Evolutionary conservation across 2,329 filamentous ascomycete genomes (phyloP).

Genomic region (Didymella keratinophila): DNA sequence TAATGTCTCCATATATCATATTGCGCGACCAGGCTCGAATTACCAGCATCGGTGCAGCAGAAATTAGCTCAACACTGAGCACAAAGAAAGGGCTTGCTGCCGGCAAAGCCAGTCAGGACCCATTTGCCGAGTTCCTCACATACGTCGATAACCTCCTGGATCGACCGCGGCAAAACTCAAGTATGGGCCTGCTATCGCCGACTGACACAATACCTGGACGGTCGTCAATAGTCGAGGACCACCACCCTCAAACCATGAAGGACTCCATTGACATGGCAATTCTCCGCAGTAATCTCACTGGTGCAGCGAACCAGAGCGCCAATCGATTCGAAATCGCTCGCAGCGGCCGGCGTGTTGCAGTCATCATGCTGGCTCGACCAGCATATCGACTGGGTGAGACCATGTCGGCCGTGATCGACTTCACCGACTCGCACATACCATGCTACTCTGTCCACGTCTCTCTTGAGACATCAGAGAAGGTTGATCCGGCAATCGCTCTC

Average conservation of each 20-base stretch:
- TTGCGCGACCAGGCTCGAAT: slow-evolving; percentile 79
- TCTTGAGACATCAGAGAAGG: slow-evolving; percentile 85
- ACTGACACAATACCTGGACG: slow-evolving; percentile 62
- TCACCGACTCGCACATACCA: slow-evolving; percentile 76
- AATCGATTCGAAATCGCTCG: slow-evolving; percentile 96
- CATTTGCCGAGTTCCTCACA: slow-evolving; percentile 46
- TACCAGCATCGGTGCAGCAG: slow-evolving; percentile 43
- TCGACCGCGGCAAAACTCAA: slow-evolving; percentile 45
- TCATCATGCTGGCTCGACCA: slow-evolving; percentile 86
- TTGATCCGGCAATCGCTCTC: slow-evolving; percentile 81
- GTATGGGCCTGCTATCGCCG: slow-evolving; percentile 72
- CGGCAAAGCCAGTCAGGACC: slow-evolving; percentile 54
- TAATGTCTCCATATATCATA: slow-evolving; percentile 93
- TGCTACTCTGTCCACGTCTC: slow-evolving; percentile 86
- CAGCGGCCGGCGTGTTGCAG: slow-evolving; percentile 88
- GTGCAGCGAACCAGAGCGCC: slow-evolving; percentile 76
- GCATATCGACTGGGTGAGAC: slow-evolving; percentile 90
- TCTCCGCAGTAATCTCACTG: slow-evolving; percentile 68
- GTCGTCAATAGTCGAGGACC: slow-evolving; percentile 65
- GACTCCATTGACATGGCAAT: slow-evolving; percentile 93
- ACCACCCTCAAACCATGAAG: slow-evolving; percentile 66
- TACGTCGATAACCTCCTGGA: slow-evolving; percentile 59
- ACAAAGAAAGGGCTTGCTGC: slow-evolving; percentile 31
- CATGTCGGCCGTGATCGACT: slow-evolving; percentile 84
- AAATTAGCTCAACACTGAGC: slow-evolving; percentile 24